phyloP scores from a whole-genome alignment of 345 rosid species.

The Bruguiera gymnorhiza region DNA sequence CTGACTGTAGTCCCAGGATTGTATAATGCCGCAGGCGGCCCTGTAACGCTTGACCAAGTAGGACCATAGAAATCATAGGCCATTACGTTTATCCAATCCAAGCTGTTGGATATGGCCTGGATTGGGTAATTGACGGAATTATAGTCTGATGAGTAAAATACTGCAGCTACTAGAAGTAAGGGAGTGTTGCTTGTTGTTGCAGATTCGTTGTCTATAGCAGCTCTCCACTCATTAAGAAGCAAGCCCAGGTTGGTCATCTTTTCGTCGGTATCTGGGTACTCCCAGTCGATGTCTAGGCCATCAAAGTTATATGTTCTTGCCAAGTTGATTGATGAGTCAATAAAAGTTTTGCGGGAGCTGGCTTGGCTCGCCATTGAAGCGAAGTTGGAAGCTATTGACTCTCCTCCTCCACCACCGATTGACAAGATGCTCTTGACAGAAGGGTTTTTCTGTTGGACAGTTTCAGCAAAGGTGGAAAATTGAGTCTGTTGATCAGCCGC shows the following conservation, averaged over 20 bases:
- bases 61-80: slow-evolving; percentile 19
- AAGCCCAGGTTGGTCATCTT: not conserved
- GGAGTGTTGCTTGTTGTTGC: not conserved
- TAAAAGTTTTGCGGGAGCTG: slow-evolving; percentile 44
- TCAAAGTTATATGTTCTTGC: not conserved
- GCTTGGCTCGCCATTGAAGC: slow-evolving; percentile 53
- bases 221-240: not conserved
- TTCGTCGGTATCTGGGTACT: not conserved
- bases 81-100: slow-evolving; percentile 19
- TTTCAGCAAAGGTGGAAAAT: slow-evolving; percentile 53
- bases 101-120: not conserved
- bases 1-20: slow-evolving; percentile 1
- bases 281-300: not conserved
- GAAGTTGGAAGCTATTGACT: slow-evolving; percentile 15
- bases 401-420: slow-evolving; percentile 47
- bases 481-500: slow-evolving; percentile 34
- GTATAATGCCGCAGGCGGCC: slow-evolving; percentile 17
- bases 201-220: not conserved
- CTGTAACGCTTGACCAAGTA: slow-evolving; percentile 10
- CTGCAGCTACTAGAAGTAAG: not conserved
- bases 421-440: slow-evolving; percentile 49
- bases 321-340: slow-evolving; percentile 47
- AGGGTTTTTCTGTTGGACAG: slow-evolving; percentile 49
- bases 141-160: not conserved
- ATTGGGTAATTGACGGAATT: not conserved